Percentiles rank a stretch among this genome's conserved stretches.
Conservation (phyloP, 306 rosid species). For the Lotus japonicus region DNA sequence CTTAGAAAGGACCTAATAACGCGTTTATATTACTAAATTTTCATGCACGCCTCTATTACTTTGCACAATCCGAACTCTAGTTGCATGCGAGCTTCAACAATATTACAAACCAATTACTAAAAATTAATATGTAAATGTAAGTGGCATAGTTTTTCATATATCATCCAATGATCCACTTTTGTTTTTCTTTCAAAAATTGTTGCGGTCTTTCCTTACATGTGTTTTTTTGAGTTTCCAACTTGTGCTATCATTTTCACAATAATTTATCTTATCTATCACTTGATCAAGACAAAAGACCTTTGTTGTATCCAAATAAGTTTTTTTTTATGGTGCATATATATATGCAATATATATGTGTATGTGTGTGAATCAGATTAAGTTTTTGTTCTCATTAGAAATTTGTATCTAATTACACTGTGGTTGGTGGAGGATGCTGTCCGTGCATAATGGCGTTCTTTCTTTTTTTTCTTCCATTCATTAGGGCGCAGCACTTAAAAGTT, state of each 20-base stretch:
- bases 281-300: too few species aligned
- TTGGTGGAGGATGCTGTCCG: constrained; percentile 26
- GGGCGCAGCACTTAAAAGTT: constrained; percentile 54
- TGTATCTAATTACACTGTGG: constrained; percentile 9
- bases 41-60: constrained; percentile 83
- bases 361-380: not conserved
- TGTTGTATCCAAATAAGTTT: not conserved
- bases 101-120: too few species aligned
- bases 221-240: too few species aligned
- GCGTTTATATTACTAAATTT: constrained; percentile 14
- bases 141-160: too few species aligned
- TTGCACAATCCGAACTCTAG: constrained; percentile 44
- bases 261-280: too few species aligned
- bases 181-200: too few species aligned
- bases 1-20: constrained; percentile 23
- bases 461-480: constrained; percentile 28
- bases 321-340: constrained; percentile 45
- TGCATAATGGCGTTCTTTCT: constrained; percentile 36
- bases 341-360: too few species aligned
- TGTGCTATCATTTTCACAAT: too few species aligned
- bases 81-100: constrained; percentile 46
- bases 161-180: too few species aligned
- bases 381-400: constrained; percentile 27
- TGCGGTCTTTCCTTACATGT: too few species aligned
- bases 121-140: too few species aligned